Conservation (phyloP, 768 basidiomycete genomes). For the Suillus ampliporus region DNA sequence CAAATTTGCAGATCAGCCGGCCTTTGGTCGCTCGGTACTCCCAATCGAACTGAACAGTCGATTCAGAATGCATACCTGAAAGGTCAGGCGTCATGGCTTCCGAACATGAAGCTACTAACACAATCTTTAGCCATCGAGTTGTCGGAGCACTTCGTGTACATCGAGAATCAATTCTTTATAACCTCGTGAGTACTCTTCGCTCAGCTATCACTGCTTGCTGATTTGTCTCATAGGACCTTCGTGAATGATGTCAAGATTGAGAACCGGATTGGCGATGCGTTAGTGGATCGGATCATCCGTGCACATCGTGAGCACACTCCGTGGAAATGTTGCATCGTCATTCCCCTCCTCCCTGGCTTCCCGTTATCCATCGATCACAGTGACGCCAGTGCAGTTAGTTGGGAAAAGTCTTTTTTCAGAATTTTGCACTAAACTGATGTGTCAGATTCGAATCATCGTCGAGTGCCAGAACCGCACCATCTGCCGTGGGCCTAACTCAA, state of each 20-base stretch:
- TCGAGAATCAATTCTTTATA: conserved; percentile 95
- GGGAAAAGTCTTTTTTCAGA: not conserved
- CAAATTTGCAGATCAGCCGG: conserved; percentile 96
- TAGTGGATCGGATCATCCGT: conserved; percentile 88
- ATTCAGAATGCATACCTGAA: conserved; percentile 95
- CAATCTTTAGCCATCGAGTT: conserved; percentile 75
- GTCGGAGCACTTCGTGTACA: conserved; percentile 98
- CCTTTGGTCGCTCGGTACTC: conserved; percentile 95
- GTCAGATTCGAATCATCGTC: conserved; percentile 88
- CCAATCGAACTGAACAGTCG: conserved; percentile 83
- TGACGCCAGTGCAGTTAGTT: conserved; percentile 87
- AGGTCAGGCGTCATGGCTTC: conserved; percentile 49
- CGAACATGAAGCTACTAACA: conserved; percentile 5
- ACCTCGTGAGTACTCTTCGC: conserved; percentile 65
- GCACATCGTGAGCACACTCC: conserved; percentile 81
- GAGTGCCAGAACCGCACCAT: conserved; percentile 95
- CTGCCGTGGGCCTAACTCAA: conserved; percentile 87
- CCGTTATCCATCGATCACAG: conserved; percentile 90
- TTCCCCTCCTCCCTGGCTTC: conserved; percentile 93
- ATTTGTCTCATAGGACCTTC: conserved; percentile 58
- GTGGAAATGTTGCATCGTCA: conserved; percentile 93
- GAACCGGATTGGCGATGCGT: conserved; percentile 93
- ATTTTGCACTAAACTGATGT: conserved; percentile 9
- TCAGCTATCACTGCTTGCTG: not conserved
- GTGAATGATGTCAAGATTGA: conserved; percentile 87